phyloP scores from a whole-genome alignment of 2,329 filamentous ascomycete genomes.

The Ophiostoma novo-ulmi region DNA sequence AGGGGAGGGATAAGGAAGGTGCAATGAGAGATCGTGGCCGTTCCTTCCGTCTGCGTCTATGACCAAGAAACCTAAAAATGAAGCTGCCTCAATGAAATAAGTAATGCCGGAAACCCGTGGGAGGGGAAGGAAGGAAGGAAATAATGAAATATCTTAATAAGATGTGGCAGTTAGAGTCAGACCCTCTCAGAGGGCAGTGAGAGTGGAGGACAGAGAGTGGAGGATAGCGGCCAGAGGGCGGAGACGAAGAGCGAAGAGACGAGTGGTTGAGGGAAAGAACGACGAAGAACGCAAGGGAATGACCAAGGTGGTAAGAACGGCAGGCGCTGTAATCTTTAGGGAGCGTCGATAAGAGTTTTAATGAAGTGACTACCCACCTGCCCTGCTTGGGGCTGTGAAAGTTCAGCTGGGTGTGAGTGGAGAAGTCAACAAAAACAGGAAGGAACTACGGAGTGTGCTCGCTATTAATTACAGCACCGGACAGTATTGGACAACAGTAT shows the following conservation, averaged over 20 bases:
- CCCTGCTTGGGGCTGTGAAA: too few species aligned
- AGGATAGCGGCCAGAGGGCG: conserved; percentile 32
- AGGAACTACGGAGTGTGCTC: background rate
- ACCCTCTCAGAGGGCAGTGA: background rate
- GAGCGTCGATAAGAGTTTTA: background rate
- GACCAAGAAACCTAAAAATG: background rate
- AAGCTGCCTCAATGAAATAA: background rate
- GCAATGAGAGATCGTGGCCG: background rate
- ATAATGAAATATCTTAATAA: background rate
- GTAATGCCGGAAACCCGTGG: background rate
- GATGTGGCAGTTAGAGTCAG: background rate
- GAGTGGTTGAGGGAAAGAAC: background rate
- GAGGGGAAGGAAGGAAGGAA: background rate
- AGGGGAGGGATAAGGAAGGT: conserved; percentile 6
- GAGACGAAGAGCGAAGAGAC: background rate
- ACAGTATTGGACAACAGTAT: too few species aligned
- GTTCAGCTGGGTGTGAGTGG: conserved; percentile 1
- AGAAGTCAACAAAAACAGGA: background rate
- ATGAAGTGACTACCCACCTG: background rate
- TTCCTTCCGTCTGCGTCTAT: background rate
- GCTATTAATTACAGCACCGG: background rate
- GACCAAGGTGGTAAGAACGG: background rate
- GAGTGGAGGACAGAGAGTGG: background rate
- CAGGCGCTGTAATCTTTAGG: background rate
- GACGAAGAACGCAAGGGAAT: conserved; percentile 15